phyloP scores from a whole-genome alignment of 495 filamentous ascomycete species.

The Pyronema domesticum region DNA sequence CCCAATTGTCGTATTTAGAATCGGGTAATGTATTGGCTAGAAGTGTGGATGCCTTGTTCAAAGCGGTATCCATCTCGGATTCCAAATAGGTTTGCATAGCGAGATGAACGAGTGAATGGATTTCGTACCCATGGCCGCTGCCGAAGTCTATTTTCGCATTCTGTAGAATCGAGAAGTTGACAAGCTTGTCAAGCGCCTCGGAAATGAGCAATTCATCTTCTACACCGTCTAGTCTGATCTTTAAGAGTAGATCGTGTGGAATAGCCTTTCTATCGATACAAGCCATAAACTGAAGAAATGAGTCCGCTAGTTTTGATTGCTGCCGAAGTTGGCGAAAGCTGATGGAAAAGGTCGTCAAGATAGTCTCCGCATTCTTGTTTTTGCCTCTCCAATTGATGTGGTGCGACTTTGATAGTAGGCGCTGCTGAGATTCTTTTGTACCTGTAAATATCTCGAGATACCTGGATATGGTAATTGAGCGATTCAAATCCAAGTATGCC shows the following conservation, averaged over 20 bases:
- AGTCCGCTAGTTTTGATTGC: constrained; percentile 12
- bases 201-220: background rate
- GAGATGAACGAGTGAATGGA: background rate
- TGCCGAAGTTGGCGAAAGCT: constrained; percentile 30
- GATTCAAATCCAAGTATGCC: constrained; percentile 2
- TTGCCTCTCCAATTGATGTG: constrained; percentile 10
- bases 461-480: background rate
- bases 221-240: background rate
- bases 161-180: constrained; percentile 2
- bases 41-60: too few relatives aligned
- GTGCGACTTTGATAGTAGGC: constrained; percentile 6
- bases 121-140: background rate
- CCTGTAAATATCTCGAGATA: background rate
- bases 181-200: background rate
- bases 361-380: constrained; percentile 21
- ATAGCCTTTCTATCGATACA: constrained; percentile 25
- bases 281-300: constrained; percentile 24
- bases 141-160: background rate
- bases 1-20: too few relatives aligned
- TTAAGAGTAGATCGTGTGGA: constrained; percentile 10
- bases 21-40: too few relatives aligned
- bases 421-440: background rate
- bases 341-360: constrained; percentile 31
- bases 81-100: too few relatives aligned
- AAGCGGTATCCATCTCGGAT: too few relatives aligned